Evolutionary conservation across 371 early-diverging fungal species (phyloP).

Genomic region (Mortierella sp.): DNA sequence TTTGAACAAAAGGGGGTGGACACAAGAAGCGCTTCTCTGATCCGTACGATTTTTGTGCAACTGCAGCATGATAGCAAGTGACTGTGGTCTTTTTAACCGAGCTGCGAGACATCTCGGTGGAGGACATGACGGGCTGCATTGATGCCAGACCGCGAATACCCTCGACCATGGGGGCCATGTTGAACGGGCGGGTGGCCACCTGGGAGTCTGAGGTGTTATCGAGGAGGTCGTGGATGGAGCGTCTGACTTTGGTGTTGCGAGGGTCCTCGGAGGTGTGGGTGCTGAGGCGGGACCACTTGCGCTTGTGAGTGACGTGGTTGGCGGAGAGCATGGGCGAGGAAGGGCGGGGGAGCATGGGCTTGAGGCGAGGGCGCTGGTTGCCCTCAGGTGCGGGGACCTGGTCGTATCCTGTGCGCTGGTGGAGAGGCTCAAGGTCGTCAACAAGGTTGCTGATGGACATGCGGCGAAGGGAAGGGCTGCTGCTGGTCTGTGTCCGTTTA

Average conservation of each 20-base stretch:
- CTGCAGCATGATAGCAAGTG: slow-evolving; percentile 75
- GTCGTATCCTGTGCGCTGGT: slow-evolving; percentile 17
- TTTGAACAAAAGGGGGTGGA: slow-evolving; percentile 83
- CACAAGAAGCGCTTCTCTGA: slow-evolving; percentile 89
- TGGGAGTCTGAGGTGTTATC: background rate
- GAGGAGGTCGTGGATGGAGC: slow-evolving; percentile 48
- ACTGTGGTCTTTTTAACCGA: slow-evolving; percentile 64
- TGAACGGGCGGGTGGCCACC: slow-evolving; percentile 9
- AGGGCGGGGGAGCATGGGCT: slow-evolving; percentile 28
- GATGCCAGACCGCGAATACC: slow-evolving; percentile 10
- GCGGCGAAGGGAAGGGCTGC: slow-evolving; percentile 25
- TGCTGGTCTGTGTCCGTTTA: slow-evolving; percentile 45
- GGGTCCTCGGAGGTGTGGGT: slow-evolving; percentile 52
- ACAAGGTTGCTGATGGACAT: slow-evolving; percentile 55
- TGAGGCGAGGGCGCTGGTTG: slow-evolving; percentile 18
- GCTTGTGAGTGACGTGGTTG: slow-evolving; percentile 37
- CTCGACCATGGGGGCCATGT: slow-evolving; percentile 33
- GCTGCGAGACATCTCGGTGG: background rate
- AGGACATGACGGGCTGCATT: background rate
- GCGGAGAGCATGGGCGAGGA: slow-evolving; percentile 22
- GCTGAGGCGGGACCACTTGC: slow-evolving; percentile 57
- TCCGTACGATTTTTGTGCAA: slow-evolving; percentile 91
- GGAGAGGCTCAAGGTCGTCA: slow-evolving; percentile 34
- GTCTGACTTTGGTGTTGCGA: slow-evolving; percentile 51
- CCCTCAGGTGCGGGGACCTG: background rate